Conservation (phyloP, 495 filamentous ascomycete genomes). For the Chaetomidium leptoderma region DNA sequence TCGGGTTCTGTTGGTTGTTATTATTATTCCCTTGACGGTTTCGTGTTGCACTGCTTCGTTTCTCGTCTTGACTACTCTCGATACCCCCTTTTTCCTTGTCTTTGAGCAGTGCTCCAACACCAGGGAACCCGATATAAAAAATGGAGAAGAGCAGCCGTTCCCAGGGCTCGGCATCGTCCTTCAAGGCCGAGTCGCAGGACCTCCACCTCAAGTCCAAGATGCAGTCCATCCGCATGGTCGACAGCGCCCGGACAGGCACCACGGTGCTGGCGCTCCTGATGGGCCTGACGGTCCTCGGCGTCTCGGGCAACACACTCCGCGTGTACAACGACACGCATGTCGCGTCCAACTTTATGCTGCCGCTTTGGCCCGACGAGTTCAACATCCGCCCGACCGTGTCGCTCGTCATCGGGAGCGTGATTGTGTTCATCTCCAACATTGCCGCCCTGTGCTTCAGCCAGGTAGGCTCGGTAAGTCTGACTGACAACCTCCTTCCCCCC, state of each 20-base stretch:
- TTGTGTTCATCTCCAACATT: conserved; percentile 43
- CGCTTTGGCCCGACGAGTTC: conserved; percentile 51
- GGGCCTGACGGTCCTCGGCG: conserved; percentile 46
- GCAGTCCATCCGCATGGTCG: conserved; percentile 34
- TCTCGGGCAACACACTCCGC: conserved; percentile 45
- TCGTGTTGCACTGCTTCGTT: conserved; percentile 11
- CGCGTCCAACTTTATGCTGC: conserved; percentile 36
- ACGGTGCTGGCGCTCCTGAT: conserved; percentile 47
- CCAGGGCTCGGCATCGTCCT: conserved; percentile 29
- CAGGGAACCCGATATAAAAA: conserved; percentile 6
- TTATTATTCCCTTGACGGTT: conserved; percentile 4
- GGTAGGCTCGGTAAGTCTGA: conserved; percentile 35
- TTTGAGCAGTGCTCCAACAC: conserved; percentile 17
- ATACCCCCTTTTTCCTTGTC: background rate
- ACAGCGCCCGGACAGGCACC: conserved; percentile 42
- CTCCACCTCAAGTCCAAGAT: conserved; percentile 35
- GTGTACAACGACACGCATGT: conserved; percentile 50
- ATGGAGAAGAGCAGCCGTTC: conserved; percentile 25
- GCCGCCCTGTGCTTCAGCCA: conserved; percentile 43
- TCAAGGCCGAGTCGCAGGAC: conserved; percentile 39
- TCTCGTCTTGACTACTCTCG: background rate
- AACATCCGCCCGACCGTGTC: conserved; percentile 49
- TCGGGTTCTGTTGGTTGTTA: conserved; percentile 9
- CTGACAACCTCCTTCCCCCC: background rate
- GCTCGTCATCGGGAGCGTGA: conserved; percentile 42